Conservation (phyloP, 345 rosid species). For the Hibiscus mutabilis region DNA sequence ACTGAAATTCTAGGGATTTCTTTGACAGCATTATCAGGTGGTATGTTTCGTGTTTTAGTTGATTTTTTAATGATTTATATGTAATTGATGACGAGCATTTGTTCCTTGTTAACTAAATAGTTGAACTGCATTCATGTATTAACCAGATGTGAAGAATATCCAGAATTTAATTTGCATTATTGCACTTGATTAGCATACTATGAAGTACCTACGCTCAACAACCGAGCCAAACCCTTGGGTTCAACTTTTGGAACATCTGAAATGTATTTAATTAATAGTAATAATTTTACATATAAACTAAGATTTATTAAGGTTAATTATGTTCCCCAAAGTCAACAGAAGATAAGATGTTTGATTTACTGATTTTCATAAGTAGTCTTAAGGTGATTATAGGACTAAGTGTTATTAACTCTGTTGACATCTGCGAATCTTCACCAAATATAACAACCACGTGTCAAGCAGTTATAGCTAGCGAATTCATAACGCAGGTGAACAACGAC, state of each 20-base stretch:
- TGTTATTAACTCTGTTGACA: no score
- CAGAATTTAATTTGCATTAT: neutral
- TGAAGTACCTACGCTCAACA: no score
- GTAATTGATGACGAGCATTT: constrained; percentile 11
- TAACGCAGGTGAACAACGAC: no score
- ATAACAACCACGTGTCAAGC: no score
- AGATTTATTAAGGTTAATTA: neutral
- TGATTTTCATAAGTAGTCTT: no score
- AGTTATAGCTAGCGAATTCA: no score
- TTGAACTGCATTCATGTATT: constrained; percentile 11
- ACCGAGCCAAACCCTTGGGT: no score
- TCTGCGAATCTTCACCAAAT: no score
- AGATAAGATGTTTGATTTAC: no score
- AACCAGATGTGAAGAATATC: constrained; percentile 11
- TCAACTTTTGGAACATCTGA: no score
- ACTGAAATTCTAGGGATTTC: constrained; percentile 27
- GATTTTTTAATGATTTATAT: constrained; percentile 4
- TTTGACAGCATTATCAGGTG: constrained; percentile 20
- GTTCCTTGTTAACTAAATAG: constrained; percentile 7
- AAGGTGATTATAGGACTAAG: no score
- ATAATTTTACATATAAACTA: neutral
- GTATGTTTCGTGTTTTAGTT: constrained; percentile 15
- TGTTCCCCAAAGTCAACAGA: neutral
- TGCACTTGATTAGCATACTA: no score
- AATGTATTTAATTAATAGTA: neutral